Conservation (phyloP, 805 yeast species). For the Candida jianshihensis region DNA sequence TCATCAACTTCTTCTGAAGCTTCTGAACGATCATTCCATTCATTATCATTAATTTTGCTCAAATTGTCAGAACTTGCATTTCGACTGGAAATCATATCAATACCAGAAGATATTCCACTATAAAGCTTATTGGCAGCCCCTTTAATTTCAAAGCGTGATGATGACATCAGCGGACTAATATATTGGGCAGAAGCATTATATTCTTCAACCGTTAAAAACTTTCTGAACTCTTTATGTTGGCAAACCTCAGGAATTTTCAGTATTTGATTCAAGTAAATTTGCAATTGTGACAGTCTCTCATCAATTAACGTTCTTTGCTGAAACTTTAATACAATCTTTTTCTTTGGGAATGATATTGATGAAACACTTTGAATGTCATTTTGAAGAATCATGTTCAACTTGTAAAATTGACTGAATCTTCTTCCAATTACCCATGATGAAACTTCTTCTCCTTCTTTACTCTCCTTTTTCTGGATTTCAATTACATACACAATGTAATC, state of each 20-base stretch:
- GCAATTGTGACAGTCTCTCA: constrained; percentile 53
- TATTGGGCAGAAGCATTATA: constrained; percentile 6
- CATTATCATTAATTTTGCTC: constrained; percentile 4
- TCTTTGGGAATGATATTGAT: constrained; percentile 47
- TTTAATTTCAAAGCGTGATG: constrained; percentile 9
- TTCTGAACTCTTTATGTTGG: constrained; percentile 61
- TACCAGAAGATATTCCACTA: constrained; percentile 13
- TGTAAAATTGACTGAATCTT: constrained; percentile 77
- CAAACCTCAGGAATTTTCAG: constrained; percentile 65
- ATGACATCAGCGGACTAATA: constrained; percentile 1
- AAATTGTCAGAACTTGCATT: constrained; percentile 11
- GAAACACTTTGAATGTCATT: constrained; percentile 43
- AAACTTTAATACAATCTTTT: constrained; percentile 62
- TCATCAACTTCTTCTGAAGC: constrained; percentile 29
- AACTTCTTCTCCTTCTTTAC: constrained; percentile 36
- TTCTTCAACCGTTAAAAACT: constrained; percentile 51
- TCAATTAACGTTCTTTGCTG: constrained; percentile 60
- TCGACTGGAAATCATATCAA: constrained; percentile 8
- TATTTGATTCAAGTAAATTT: constrained; percentile 51
- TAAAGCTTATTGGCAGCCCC: constrained; percentile 17
- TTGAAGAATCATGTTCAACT: constrained; percentile 58
- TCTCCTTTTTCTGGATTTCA: constrained; percentile 52
- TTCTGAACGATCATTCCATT: background rate
- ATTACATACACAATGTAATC: constrained; percentile 69
- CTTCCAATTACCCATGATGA: constrained; percentile 92